These are phyloP conservation scores for Saturnispora halmiae DNA, from an alignment of 805 yeast species.

Conservation along the genomic window DNA sequence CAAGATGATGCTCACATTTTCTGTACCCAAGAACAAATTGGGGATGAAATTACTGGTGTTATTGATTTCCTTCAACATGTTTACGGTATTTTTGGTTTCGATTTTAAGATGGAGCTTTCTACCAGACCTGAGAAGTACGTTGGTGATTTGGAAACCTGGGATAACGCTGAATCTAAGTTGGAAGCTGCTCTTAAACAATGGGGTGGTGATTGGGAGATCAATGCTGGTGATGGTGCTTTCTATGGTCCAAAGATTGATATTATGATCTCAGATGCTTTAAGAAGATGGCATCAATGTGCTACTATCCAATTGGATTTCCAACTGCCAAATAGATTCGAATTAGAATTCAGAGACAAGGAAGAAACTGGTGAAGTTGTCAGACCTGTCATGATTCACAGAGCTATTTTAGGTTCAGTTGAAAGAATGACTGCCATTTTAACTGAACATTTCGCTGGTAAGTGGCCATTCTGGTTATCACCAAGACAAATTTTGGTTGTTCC, in stretches of 20 bases:
- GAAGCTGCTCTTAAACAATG: slow-evolving; percentile 74
- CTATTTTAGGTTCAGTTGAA: slow-evolving; percentile 95
- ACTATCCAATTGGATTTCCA: slow-evolving; percentile 98
- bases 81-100: slow-evolving; percentile 89
- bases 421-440: slow-evolving; percentile 98
- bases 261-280: slow-evolving; percentile 86
- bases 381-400: slow-evolving; percentile 99
- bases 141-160: slow-evolving; percentile 93
- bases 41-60: slow-evolving; percentile 69
- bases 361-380: slow-evolving; percentile 53
- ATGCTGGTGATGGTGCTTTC: slow-evolving; percentile 96
- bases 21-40: slow-evolving; percentile 90
- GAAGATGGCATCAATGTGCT: slow-evolving; percentile 98
- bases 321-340: slow-evolving; percentile 86
- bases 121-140: slow-evolving; percentile 96
- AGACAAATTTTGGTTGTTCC: slow-evolving; percentile 95
- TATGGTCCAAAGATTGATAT: slow-evolving; percentile 95
- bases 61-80: slow-evolving; percentile 79
- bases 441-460: slow-evolving; percentile 96
- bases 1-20: slow-evolving; percentile 98
- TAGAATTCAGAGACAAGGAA: slow-evolving; percentile 73
- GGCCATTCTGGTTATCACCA: slow-evolving; percentile 99
- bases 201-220: slow-evolving; percentile 89
- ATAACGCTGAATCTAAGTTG: slow-evolving; percentile 78
- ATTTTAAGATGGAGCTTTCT: slow-evolving; percentile 92